Base-by-base conservation (phyloP, 805 yeast genomes). In the Zygotorulaspora chibaensis region DNA sequence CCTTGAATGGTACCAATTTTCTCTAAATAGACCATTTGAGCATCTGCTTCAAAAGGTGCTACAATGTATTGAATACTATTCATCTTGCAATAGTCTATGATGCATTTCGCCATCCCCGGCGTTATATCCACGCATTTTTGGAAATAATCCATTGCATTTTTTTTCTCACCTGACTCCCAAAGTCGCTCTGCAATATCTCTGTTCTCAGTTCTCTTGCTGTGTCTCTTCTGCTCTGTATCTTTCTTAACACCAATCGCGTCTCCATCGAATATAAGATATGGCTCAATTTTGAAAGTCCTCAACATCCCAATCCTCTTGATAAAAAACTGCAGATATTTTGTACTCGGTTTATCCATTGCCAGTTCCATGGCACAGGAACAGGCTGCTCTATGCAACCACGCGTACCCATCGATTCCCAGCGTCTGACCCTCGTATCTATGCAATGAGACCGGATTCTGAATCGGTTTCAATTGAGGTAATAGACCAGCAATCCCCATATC, bases 41-140 rank as follows among this genome's bases (percentile, higher is more conserved):
- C 84, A 63, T 93, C 99, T 0, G 99, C 99, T 67, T 93, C 99
- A 62, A 88, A 93, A 0, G 99, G 99, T 0, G 99, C 98, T 8
- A 93, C 99, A 7, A 93, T 77, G 57, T 78, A 91, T 48, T 73
- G 76, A 40, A 93, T 79, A 1, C 67, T 65, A 38, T 75, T 70
- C 11, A 62, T 53, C 53, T 80, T 81, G 51, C 95, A 72, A 56
- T 77, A 83, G 34, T 83, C 84, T 60, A 90, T 88, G 10, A 91
- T 73, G 10, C 87, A 75, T 56, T 86, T 86, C 4, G 96, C 97
- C 93, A 93, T 89, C 51, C 80, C 80, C 1, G 96, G 88, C 2
- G 96, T 85, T 10, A 93, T 84, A 55, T 84, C 90, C 4, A 95
- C 85, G 31, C 93, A 83, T 63, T 84, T 84, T 64, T 79, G 81